A percentile compares a stretch with the other conserved stretches of the same genome.
Conservation (phyloP, 2,329 filamentous ascomycete species). For the Colletotrichum echinochloae region DNA sequence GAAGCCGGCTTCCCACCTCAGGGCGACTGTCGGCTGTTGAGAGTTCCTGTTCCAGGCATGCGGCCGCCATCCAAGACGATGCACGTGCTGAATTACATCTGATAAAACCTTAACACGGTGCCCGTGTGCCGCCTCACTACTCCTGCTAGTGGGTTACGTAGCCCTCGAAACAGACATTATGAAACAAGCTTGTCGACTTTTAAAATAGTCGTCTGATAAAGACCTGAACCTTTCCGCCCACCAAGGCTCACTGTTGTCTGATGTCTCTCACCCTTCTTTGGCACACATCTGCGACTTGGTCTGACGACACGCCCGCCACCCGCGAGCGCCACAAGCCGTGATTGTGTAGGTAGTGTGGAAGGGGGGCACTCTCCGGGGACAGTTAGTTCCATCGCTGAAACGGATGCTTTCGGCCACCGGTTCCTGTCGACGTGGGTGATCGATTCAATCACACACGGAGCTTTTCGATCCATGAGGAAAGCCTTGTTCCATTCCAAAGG, state of each 20-base stretch:
- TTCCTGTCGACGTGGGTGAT: not conserved
- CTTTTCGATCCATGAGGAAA: not conserved
- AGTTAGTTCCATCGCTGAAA: constrained; percentile 29
- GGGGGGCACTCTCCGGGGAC: constrained; percentile 16
- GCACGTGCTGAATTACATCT: not conserved
- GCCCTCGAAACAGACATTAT: not conserved
- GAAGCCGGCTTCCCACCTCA: constrained; percentile 20
- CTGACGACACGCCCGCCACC: constrained; percentile 28
- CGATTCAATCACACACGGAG: not conserved
- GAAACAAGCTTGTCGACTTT: constrained; percentile 29
- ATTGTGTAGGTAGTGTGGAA: not conserved
- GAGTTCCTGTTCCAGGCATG: constrained; percentile 38
- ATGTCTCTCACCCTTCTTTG: constrained; percentile 24
- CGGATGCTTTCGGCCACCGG: constrained; percentile 8
- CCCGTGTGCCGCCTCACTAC: rapidly evolving
- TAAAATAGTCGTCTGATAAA: constrained; percentile 34
- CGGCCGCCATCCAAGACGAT: constrained; percentile 22
- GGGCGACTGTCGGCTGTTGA: constrained; percentile 25
- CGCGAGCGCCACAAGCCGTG: constrained; percentile 1
- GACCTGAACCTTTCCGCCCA: constrained; percentile 5
- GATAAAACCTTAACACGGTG: not conserved
- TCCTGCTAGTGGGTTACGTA: not conserved
- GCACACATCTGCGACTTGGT: constrained; percentile 38
- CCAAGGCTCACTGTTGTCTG: constrained; percentile 20
- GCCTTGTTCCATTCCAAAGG: not conserved